These are phyloP conservation scores for Arxiozyma slooffiae DNA, from an alignment of 1,139 yeast genomes.

Conservation along the genomic window DNA sequence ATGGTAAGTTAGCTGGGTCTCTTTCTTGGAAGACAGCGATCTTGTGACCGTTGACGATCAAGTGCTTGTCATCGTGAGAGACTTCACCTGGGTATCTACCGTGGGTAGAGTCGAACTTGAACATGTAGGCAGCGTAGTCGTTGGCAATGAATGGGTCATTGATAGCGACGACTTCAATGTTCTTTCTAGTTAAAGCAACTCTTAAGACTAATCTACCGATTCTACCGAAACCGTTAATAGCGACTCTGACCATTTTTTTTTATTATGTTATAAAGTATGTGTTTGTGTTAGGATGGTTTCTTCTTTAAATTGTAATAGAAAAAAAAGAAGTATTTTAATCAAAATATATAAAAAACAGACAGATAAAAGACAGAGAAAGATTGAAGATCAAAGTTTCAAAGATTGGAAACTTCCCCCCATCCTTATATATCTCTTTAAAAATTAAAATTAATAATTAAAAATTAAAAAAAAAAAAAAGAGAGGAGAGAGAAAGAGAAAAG, in stretches of 20 bases:
- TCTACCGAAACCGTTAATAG: conserved; percentile 89
- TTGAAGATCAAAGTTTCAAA: neutral
- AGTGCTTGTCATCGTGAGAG: conserved; percentile 47
- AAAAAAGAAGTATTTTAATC: no score
- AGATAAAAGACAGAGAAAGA: no score
- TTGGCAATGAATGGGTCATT: conserved; percentile 79
- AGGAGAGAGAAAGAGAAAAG: neutral
- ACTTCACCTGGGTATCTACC: conserved; percentile 68
- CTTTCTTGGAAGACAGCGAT: conserved; percentile 68
- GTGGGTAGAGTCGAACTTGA: conserved; percentile 84
- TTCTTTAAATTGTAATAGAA: neutral
- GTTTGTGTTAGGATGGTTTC: conserved; percentile 3
- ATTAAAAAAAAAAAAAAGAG: no score
- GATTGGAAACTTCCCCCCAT: neutral
- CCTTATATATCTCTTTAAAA: no score
- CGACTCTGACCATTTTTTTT: conserved; percentile 39
- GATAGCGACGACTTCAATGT: conserved; percentile 66
- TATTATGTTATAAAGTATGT: neutral
- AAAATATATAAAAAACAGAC: no score
- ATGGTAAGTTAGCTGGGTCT: conserved; percentile 75
- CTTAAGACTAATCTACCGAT: conserved; percentile 75
- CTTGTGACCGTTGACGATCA: conserved; percentile 58
- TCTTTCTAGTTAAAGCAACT: conserved; percentile 60
- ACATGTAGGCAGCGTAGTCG: conserved; percentile 80
- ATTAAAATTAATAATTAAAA: no score